Evolutionary conservation across 805 yeast species (phyloP), one percentile per base, ranked within the genome.

Genomic region (Zygosaccharomyces pseudorouxii): DNA sequence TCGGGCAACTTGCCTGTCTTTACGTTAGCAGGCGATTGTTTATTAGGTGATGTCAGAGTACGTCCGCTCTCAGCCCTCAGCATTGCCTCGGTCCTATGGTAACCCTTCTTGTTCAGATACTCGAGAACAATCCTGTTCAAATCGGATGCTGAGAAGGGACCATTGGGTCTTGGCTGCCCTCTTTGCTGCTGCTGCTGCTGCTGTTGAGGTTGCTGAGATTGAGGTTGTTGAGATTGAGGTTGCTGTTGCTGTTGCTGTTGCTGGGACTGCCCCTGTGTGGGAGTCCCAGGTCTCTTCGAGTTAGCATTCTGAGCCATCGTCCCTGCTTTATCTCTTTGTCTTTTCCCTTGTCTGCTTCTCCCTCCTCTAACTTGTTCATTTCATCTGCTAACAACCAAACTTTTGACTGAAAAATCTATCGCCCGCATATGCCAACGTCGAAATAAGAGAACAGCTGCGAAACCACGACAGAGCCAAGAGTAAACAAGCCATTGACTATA

Each of bases 61-160:
- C 84, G 81, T 0, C 88, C 76, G 54, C 84, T 79, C 65, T 93
- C 99, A 52, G 89, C 80, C 53, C 99, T 79, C 43, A 93, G 75
- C 84, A 90, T 87, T 2, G 96, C 89, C 65, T 93, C 99, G 0
- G 99, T 92, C 56, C 84, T 81, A 57, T 86, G 90, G 62, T 89
- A 93, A 2, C 99, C 99, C 65, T 90, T 89, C 61, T 93, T 92
- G 65, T 83, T 86, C 56, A 93, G 75, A 59, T 92, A 93, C 59
- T 93, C 99, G 59, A 93, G 74, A 29, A 93, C 98, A 62, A 93
- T 88, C 54, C 93, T 74, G 66, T 90, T 92, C 63, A 93, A 75
- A 65, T 93, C 98, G 4, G 92, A 89, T 42, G 87, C 89, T 0
- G 95, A 82, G 51, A 81, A 64, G 10, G 64, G 65, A 16, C 68